Base-by-base conservation (phyloP, 176 grass and related monocot species). In the Otatea glauca region DNA sequence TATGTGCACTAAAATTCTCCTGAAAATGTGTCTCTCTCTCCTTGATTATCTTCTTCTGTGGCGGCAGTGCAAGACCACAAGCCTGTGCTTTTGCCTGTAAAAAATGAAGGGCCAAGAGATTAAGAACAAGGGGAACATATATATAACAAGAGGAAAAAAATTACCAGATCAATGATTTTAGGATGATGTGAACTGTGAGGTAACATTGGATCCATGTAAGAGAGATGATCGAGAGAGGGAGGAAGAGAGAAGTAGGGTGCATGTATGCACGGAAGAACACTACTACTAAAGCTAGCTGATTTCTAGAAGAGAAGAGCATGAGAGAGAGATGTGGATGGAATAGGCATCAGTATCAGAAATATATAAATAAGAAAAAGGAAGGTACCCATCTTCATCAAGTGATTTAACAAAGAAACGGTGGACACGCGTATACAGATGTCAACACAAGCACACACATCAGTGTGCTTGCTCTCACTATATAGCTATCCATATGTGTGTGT, bases 371-470 rank as follows among this genome's bases (percentile, higher is more conserved):
- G 63, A 61, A 79, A 86, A 84, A 79, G 68, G 84, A 70, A 85
- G 87, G 79, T 86, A 91, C 77, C 75, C 93, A 95, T 95, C 96
- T 93, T 98, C 89, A 92, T 98, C 96, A 93, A 87, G 79, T 92
- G 91, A 95, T 93, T 92, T 92, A 98, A 95, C 89, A 85, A 92
- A 93, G 79, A 89, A 89, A 77, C 64, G 45, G 65, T 69, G 76
- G 67, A 50, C 64, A 69, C 69, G 44, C 50, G 16, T n/a, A 56
- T 85, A 55, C 81, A 87, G 43, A 91, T 87, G 89, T 91, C 89
- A 91, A 84, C 85, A 86, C 89, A 80, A 68, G 59, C 75, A 56
- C 51, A 67, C 75, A 83, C 81, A 91, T 87, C 80, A 90, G 34
- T 65, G 62, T 13, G 41, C 62, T 27, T 64, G 14, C 62, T 80